These are phyloP conservation scores for Mortierella polycephala DNA, from an alignment of 371 early-diverging fungal species.

Conservation along the genomic window DNA sequence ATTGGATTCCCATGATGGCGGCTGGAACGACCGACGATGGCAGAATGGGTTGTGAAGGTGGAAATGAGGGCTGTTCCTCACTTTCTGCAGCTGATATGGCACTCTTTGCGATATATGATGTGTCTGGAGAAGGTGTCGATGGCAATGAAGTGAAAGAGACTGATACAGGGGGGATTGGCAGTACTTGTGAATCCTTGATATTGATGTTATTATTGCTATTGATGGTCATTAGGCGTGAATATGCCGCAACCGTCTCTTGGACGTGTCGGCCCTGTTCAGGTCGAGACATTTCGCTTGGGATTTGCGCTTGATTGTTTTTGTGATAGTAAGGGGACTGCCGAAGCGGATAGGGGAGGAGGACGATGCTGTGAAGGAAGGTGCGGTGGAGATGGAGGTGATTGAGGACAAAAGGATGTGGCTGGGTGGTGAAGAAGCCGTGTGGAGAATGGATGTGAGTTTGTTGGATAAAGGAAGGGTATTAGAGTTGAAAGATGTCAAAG, in stretches of 20 bases:
- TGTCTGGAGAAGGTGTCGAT: constrained; percentile 1
- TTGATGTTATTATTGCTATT: constrained; percentile 3
- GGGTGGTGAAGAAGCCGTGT: background rate
- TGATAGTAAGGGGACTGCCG: constrained; percentile 6
- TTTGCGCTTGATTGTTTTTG: constrained; percentile 1
- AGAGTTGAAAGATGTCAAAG: constrained; percentile 5
- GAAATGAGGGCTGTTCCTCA: constrained; percentile 4
- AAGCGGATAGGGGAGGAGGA: background rate
- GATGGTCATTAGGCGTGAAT: constrained; percentile 24
- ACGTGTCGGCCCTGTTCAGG: constrained; percentile 29
- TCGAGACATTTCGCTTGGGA: constrained; percentile 14
- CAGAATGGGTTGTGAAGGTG: constrained; percentile 24
- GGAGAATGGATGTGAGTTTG: constrained; percentile 6
- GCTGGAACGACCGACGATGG: constrained; percentile 32
- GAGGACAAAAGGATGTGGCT: background rate
- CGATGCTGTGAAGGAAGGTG: constrained; percentile 2
- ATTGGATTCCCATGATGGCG: constrained; percentile 28
- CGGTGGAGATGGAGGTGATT: background rate
- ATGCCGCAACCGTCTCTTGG: constrained; percentile 29
- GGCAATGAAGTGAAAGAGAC: constrained; percentile 4
- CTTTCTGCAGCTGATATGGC: constrained; percentile 6
- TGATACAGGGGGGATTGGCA: background rate
- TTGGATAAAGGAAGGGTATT: constrained; percentile 2
- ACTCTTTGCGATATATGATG: background rate
- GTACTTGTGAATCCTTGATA: background rate